phyloP scores from a whole-genome alignment of 2,329 filamentous ascomycete genomes.

The Aspergillus sp. region DNA sequence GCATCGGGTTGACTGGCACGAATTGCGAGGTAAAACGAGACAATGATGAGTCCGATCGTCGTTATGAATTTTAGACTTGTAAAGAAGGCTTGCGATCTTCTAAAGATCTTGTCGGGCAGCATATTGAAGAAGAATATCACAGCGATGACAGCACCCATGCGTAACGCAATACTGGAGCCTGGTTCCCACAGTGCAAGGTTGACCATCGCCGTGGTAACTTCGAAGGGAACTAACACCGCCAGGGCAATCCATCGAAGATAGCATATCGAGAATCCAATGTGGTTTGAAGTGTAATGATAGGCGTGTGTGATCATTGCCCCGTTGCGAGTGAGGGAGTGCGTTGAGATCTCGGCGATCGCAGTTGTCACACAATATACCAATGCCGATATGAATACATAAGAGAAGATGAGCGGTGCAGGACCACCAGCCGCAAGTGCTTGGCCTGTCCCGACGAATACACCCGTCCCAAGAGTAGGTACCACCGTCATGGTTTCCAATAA shows the following conservation, averaged over 20 bases:
- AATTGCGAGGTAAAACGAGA: constrained; percentile 54
- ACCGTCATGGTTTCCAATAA: constrained; percentile 54
- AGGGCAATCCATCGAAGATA: constrained; percentile 49
- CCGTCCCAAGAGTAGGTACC: constrained; percentile 57
- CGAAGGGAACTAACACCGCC: constrained; percentile 51
- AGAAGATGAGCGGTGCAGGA: constrained; percentile 53
- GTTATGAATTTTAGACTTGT: constrained; percentile 51
- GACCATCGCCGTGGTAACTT: constrained; percentile 66
- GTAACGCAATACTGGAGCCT: constrained; percentile 38
- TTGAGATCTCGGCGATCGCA: constrained; percentile 39
- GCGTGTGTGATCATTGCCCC: constrained; percentile 42
- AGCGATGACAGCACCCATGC: constrained; percentile 55
- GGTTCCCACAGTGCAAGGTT: constrained; percentile 61
- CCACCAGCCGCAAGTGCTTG: constrained; percentile 53
- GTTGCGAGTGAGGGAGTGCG: constrained; percentile 37
- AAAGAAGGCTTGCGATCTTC: constrained; percentile 51
- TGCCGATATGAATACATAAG: constrained; percentile 50
- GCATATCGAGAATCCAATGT: constrained; percentile 39
- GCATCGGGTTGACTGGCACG: constrained; percentile 48
- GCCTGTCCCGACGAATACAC: constrained; percentile 56
- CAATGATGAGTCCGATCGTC: constrained; percentile 48
- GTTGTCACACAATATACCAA: constrained; percentile 51
- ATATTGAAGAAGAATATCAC: constrained; percentile 55
- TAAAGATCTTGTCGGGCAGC: constrained; percentile 50
- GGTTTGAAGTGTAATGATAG: constrained; percentile 40